These are phyloP conservation scores for Nannochloropsis granulata DNA, from an alignment of 108 stramenopile genomes.

Conservation along the genomic window DNA sequence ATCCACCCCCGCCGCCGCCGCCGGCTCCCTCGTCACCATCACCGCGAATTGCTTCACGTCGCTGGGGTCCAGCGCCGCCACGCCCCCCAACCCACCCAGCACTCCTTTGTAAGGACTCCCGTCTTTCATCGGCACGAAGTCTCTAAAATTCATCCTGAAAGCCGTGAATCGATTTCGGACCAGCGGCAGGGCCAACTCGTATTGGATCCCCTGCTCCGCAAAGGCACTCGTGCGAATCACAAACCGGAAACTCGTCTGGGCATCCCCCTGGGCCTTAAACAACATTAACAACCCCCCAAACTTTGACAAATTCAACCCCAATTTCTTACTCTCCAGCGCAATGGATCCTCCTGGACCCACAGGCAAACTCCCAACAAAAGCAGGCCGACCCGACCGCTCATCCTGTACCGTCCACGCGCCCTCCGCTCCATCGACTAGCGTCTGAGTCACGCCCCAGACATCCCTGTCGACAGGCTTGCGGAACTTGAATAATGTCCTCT, in stretches of 20 bases:
- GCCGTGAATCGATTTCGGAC: background rate
- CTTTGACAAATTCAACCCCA: background rate
- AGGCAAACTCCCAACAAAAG: background rate
- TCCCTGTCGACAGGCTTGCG: background rate
- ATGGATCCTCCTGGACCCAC: background rate
- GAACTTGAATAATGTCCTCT: slow-evolving; percentile 74
- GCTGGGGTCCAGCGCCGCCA: background rate
- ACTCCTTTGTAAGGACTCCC: background rate
- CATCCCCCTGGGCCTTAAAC: background rate
- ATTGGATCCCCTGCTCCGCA: background rate
- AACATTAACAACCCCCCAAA: background rate
- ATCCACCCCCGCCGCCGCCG: background rate
- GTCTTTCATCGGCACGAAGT: background rate
- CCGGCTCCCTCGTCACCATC: background rate
- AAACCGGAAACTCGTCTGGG: background rate
- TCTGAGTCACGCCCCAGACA: background rate
- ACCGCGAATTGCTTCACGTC: background rate
- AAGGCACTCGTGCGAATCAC: background rate
- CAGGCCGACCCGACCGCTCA: background rate
- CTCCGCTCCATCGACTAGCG: background rate
- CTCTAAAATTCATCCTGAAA: background rate
- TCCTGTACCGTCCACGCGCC: background rate
- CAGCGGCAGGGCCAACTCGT: background rate
- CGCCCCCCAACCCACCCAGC: background rate
- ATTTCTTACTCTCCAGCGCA: background rate